Evolutionary conservation across 768 basidiomycete species (phyloP), one percentile per base, ranked within the genome.

Genomic region (Mycena polygramma): DNA sequence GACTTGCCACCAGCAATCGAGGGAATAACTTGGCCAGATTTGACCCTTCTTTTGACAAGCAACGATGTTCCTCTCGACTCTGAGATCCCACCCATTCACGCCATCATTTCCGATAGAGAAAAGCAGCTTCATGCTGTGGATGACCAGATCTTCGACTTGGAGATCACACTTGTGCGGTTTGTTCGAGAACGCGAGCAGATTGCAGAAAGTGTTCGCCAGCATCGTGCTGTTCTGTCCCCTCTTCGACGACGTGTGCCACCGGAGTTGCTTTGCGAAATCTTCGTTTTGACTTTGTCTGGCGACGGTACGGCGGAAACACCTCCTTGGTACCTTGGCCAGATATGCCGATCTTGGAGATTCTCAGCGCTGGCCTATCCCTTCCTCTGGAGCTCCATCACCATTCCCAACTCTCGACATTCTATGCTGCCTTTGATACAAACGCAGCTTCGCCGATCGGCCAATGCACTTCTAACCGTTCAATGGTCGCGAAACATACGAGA

Each of bases 181-280:
- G 20, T 37, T 19, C 39, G 4, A 37, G 2, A 14, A 30, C 55
- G 55, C 17, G 30, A 57, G 7, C 36, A 37, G 36, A 30, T 22
- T 19, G 55, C 36, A 15, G 55, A 39, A n/a, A 10, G 17, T 5
- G 17, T 57, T 24, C 35, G 55, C 35, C 35, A 14, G 39, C 55
- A 37, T 14, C 7, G 17, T 6, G 35, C 36, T 22, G 24, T 57
- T 9, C 19, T 57, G 10, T 57, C 55, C 19, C 19, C 39, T 2
- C 19, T 57, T 7, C n/a, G n/a, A n/a, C 55, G 55, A 2, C 55
- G 20, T 6, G 17, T 57, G 20, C 55, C 55, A 2, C 36, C 35
- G 8, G 55, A 57, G 26, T 15, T 57, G 55, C 11, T 57, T 57
- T 57, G 36, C 55, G 55, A 57, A 57, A 57, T 57, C 37, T 57